These are phyloP conservation scores for Scorias spongiosa DNA, from an alignment of 2,329 filamentous ascomycete species.

Conservation along the genomic window DNA sequence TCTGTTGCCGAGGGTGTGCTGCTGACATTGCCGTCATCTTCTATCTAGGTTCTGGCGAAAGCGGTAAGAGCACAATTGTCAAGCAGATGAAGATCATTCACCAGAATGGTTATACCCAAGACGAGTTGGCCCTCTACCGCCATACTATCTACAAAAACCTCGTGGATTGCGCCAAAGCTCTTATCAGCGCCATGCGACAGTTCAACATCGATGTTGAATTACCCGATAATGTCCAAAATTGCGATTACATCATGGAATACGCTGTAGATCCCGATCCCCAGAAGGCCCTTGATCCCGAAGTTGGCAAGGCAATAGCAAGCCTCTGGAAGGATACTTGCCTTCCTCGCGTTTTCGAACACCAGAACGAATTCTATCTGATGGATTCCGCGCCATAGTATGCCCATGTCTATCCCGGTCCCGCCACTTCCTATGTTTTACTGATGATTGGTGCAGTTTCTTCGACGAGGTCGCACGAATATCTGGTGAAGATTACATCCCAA, in stretches of 20 bases:
- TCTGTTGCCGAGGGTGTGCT: neutral
- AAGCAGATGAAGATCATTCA: slow-evolving; percentile 99
- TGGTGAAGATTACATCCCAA: slow-evolving; percentile 70
- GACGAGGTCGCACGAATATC: slow-evolving; percentile 81
- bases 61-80: slow-evolving; percentile 96
- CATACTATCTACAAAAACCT: slow-evolving; percentile 97
- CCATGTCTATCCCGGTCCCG: slow-evolving; percentile 1
- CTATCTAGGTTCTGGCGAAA: slow-evolving; percentile 75
- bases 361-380: slow-evolving; percentile 98
- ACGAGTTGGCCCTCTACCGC: slow-evolving; percentile 86
- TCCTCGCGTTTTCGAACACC: slow-evolving; percentile 71
- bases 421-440: slow-evolving; percentile 3
- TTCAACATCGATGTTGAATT: slow-evolving; percentile 70
- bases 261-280: slow-evolving; percentile 82
- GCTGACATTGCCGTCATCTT: neutral
- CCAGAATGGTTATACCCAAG: slow-evolving; percentile 88
- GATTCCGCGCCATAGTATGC: slow-evolving; percentile 94
- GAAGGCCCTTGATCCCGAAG: slow-evolving; percentile 62
- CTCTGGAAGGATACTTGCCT: slow-evolving; percentile 85
- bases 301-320: slow-evolving; percentile 69
- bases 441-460: slow-evolving; percentile 62
- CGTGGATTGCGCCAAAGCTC: slow-evolving; percentile 86
- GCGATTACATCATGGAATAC: slow-evolving; percentile 73
- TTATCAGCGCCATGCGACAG: slow-evolving; percentile 82
- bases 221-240: slow-evolving; percentile 55